These are phyloP conservation scores for Cardamine chenopodiifolia DNA, from an alignment of 345 rosid genomes.

Conservation along the genomic window DNA sequence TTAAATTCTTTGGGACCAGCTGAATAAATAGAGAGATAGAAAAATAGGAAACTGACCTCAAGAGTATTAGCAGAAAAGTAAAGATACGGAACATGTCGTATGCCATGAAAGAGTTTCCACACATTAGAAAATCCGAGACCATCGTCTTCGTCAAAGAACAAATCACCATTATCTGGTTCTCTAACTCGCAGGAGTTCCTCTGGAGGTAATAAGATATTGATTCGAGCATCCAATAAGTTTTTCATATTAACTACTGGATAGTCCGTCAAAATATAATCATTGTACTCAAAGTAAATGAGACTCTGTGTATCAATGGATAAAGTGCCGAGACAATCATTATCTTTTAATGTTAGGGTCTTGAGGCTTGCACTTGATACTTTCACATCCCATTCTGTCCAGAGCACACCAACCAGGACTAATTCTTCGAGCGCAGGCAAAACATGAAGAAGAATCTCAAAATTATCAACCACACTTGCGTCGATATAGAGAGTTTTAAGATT, in stretches of 20 bases:
- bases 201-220: not conserved
- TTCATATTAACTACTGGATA: not conserved
- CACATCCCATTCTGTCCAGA: not conserved
- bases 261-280: not conserved
- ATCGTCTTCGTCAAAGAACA: too few relatives aligned
- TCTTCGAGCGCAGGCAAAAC: constrained; percentile 24
- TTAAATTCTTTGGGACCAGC: too few relatives aligned
- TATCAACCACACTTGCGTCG: not conserved
- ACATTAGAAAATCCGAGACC: too few relatives aligned
- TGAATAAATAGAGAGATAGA: too few relatives aligned
- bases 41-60: too few relatives aligned
- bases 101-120: too few relatives aligned
- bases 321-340: not conserved
- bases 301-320: not conserved
- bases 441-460: not conserved
- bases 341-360: too few relatives aligned
- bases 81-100: too few relatives aligned
- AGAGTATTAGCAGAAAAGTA: too few relatives aligned
- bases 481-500: not conserved
- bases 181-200: too few relatives aligned
- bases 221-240: not conserved
- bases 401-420: not conserved
- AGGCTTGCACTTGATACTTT: not conserved
- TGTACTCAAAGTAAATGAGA: not conserved
- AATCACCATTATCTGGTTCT: too few relatives aligned